These are phyloP conservation scores for Solanum hybrid DNA, from an alignment of 305 asterid species.

Conservation along the genomic window DNA sequence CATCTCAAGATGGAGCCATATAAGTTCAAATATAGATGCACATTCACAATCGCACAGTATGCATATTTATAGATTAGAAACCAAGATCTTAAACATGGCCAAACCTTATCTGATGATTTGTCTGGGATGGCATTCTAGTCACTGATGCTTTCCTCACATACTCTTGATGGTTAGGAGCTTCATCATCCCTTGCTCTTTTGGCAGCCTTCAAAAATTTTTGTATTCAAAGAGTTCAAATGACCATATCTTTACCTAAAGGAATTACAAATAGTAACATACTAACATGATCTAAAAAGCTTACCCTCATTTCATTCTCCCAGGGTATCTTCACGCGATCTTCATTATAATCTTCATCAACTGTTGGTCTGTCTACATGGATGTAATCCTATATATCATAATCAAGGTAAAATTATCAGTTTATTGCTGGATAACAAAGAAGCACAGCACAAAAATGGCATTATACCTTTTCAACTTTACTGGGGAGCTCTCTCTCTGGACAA, in stretches of 20 bases:
- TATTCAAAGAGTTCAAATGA: neutral
- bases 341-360: constrained; percentile 25
- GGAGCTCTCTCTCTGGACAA: constrained; percentile 14
- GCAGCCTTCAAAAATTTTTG: constrained; percentile 25
- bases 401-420: constrained; percentile 14
- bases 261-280: neutral
- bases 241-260: neutral
- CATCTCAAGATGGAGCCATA: neutral
- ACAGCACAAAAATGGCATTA: neutral
- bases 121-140: constrained; percentile 26
- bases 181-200: constrained; percentile 38
- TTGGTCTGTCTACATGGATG: constrained; percentile 24
- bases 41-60: neutral
- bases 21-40: neutral
- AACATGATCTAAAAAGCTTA: constrained; percentile 17
- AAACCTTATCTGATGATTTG: constrained; percentile 38
- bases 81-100: constrained; percentile 5
- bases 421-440: neutral
- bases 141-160: constrained; percentile 29
- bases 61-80: constrained; percentile 2
- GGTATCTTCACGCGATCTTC: constrained; percentile 20
- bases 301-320: constrained; percentile 28
- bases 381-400: constrained; percentile 32
- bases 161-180: constrained; percentile 23
- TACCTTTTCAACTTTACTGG: constrained; percentile 41